These are phyloP conservation scores for Xylaria sp. DNA, from an alignment of 2,329 filamentous ascomycete genomes.

Conservation along the genomic window DNA sequence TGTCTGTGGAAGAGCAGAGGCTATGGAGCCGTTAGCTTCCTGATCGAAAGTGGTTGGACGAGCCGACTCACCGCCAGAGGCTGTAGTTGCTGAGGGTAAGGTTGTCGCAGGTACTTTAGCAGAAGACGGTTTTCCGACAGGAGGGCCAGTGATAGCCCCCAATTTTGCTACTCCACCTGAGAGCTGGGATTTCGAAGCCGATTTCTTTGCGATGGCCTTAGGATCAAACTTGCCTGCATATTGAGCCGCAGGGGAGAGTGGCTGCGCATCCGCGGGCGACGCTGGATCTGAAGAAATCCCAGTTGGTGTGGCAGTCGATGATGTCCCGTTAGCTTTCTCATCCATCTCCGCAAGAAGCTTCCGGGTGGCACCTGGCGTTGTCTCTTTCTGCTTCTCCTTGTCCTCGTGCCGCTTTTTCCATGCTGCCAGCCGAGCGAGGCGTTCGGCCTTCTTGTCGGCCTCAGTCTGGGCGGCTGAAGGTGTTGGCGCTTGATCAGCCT, in stretches of 20 bases:
- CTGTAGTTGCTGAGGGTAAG: constrained; percentile 43
- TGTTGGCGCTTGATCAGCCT: constrained; percentile 64
- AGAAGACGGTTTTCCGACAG: constrained; percentile 47
- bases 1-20: constrained; percentile 70
- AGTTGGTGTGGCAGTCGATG: constrained; percentile 60
- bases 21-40: constrained; percentile 47
- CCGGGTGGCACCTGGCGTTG: constrained; percentile 70
- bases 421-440: constrained; percentile 82
- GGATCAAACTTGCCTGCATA: constrained; percentile 87
- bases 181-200: constrained; percentile 66
- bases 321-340: constrained; percentile 67
- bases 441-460: constrained; percentile 80
- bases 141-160: constrained; percentile 57
- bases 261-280: constrained; percentile 58
- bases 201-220: constrained; percentile 85
- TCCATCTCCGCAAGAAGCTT: constrained; percentile 79
- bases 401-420: constrained; percentile 93
- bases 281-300: constrained; percentile 59
- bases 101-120: constrained; percentile 9
- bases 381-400: constrained; percentile 77
- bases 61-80: constrained; percentile 50
- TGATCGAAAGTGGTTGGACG: constrained; percentile 4
- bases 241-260: constrained; percentile 63
- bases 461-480: constrained; percentile 67
- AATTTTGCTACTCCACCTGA: constrained; percentile 64